A percentile compares a stretch with the other conserved stretches of the same genome.
Conservation (phyloP, 2,329 filamentous ascomycete genomes). For the Tolypocladium ophioglossoides region DNA sequence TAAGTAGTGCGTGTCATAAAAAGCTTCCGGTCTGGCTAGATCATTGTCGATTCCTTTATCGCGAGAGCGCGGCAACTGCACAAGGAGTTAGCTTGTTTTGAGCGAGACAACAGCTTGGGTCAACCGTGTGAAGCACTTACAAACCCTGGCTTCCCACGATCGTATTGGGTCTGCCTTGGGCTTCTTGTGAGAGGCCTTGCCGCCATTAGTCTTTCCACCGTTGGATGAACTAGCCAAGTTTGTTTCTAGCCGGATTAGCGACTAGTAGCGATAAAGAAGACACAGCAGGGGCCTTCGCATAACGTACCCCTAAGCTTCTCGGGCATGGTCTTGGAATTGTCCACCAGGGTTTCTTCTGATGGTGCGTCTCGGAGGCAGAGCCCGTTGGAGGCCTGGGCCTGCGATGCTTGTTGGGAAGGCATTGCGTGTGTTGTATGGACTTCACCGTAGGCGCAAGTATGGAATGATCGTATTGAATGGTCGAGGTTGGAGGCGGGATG, state of each 20-base stretch:
- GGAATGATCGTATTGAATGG: too few relatives aligned
- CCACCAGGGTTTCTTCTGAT: neutral
- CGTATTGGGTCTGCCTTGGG: neutral
- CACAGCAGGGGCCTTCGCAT: neutral
- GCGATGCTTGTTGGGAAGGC: neutral
- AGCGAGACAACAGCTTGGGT: neutral
- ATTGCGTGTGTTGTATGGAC: neutral
- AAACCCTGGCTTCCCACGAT: neutral
- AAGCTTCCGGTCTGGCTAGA: neutral
- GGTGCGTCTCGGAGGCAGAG: neutral
- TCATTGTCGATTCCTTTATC: neutral
- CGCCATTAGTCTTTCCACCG: neutral
- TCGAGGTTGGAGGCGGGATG: neutral
- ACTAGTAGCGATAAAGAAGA: neutral
- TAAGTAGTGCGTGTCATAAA: neutral
- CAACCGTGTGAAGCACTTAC: neutral
- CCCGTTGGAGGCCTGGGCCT: neutral
- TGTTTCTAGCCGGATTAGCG: neutral
- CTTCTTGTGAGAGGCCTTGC: neutral
- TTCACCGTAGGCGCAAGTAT: neutral
- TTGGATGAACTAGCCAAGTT: neutral
- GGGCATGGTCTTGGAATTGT: neutral
- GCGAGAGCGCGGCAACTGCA: neutral
- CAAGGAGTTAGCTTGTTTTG: neutral
- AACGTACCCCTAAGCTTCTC: neutral